A percentile compares a stretch with the other conserved stretches of the same genome.
These are phyloP conservation scores for Aureobasidium sp. DNA, from an alignment of 2,329 filamentous ascomycete species.

Conservation along the genomic window DNA sequence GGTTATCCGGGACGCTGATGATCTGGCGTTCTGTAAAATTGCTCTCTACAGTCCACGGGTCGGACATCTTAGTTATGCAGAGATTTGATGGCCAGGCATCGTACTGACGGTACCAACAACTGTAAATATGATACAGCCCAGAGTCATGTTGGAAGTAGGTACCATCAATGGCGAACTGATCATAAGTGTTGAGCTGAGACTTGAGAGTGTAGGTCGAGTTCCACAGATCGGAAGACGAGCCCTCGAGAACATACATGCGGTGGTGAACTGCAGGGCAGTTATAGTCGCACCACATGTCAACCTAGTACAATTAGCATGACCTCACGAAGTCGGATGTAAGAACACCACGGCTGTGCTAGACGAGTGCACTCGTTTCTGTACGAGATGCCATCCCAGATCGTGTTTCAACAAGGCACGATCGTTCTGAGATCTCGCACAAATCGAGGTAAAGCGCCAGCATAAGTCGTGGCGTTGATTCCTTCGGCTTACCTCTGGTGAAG, in stretches of 20 bases:
- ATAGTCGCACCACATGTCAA: slow-evolving; percentile 43
- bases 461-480: no score
- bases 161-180: slow-evolving; percentile 49
- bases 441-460: no score
- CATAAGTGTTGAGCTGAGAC: slow-evolving; percentile 42
- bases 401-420: no score
- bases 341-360: no score
- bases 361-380: no score
- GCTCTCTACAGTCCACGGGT: slow-evolving; percentile 42
- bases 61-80: slow-evolving; percentile 44
- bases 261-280: slow-evolving; percentile 46
- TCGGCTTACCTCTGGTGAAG: slow-evolving; percentile 32
- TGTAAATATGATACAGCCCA: slow-evolving; percentile 37
- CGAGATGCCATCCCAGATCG: no score
- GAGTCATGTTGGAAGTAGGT: slow-evolving; percentile 44
- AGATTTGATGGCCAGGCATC: slow-evolving; percentile 47
- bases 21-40: slow-evolving; percentile 42
- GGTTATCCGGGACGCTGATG: slow-evolving; percentile 40
- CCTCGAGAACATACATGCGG: slow-evolving; percentile 46
- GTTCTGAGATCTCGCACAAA: no score
- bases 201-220: slow-evolving; percentile 39
- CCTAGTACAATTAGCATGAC: neutral
- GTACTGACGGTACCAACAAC: slow-evolving; percentile 38
- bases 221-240: slow-evolving; percentile 39
- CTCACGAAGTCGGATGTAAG: no score